phyloP scores from a whole-genome alignment of 352 stramenopile genomes.

The Pythium coloratum region DNA sequence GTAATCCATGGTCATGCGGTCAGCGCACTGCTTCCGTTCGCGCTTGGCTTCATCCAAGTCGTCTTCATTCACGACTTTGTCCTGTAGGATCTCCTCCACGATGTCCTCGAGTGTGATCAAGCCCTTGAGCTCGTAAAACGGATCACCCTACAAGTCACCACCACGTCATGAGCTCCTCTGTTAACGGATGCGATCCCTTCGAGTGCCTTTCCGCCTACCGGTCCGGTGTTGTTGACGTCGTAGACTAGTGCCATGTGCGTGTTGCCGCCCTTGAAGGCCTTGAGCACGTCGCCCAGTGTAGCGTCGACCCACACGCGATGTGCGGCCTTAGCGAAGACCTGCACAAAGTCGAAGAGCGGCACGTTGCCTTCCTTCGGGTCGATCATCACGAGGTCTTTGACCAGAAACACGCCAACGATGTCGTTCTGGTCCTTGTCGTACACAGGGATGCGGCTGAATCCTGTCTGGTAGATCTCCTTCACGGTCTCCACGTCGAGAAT shows the following conservation, averaged over 20 bases:
- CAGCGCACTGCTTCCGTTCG: constrained; percentile 49
- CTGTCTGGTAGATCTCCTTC: constrained; percentile 85
- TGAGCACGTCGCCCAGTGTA: constrained; percentile 64
- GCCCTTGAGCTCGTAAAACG: constrained; percentile 96
- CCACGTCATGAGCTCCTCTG: neutral
- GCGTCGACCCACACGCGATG: constrained; percentile 73
- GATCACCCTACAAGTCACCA: constrained; percentile 65
- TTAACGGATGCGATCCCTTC: too few species aligned
- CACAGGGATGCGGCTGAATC: constrained; percentile 95
- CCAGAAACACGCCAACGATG: constrained; percentile 94
- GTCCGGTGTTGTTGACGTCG: constrained; percentile 80
- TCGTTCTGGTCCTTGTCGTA: constrained; percentile 96
- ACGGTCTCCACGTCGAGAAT: constrained; percentile 55
- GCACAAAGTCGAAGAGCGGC: constrained; percentile 89
- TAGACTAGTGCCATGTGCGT: constrained; percentile 74
- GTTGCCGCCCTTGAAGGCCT: constrained; percentile 75
- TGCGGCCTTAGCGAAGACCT: constrained; percentile 74
- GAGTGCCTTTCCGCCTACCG: constrained; percentile 30
- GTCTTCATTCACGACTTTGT: constrained; percentile 96
- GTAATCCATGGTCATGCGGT: constrained; percentile 62
- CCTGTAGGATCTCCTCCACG: constrained; percentile 96
- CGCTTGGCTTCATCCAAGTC: constrained; percentile 59
- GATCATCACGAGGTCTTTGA: constrained; percentile 92
- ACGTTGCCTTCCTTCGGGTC: constrained; percentile 64
- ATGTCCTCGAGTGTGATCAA: constrained; percentile 99